phyloP scores from a whole-genome alignment of 345 rosid genomes.

The Boechera retrofracta region DNA sequence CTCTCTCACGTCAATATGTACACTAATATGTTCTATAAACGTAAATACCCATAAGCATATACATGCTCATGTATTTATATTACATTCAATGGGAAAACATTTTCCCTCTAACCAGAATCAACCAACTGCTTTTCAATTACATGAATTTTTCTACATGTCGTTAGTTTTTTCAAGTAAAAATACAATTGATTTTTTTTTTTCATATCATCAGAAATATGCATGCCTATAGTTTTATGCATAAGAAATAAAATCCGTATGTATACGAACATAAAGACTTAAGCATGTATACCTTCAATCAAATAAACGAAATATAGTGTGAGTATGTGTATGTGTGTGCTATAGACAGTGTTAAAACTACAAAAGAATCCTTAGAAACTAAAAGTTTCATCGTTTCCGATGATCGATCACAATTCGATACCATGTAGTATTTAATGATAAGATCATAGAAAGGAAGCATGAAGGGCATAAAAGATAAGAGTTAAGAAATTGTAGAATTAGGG shows the following conservation, averaged over 20 bases:
- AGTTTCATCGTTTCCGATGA: neutral
- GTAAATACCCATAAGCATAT: neutral
- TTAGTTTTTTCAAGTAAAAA: constrained; percentile 12
- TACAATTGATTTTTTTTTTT: neutral
- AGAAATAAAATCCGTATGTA: neutral
- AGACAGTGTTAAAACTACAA: neutral
- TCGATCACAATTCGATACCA: constrained; percentile 2
- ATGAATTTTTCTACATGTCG: neutral
- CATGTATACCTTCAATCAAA: neutral
- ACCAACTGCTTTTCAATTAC: neutral
- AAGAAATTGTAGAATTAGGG: constrained; percentile 13
- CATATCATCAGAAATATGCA: neutral
- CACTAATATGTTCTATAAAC: neutral
- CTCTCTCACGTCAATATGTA: neutral
- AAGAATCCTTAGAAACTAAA: neutral
- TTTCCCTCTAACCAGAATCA: neutral
- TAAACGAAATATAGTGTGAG: neutral
- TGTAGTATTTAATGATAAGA: neutral
- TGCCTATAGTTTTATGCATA: neutral
- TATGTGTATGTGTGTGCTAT: neutral
- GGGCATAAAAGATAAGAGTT: neutral
- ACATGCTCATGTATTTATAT: neutral
- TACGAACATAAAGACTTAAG: neutral
- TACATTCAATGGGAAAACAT: constrained; percentile 6
- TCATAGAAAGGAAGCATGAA: constrained; percentile 14